These are phyloP conservation scores for Yamadazyma siamensis DNA, from an alignment of 1,139 yeast species.

Conservation along the genomic window DNA sequence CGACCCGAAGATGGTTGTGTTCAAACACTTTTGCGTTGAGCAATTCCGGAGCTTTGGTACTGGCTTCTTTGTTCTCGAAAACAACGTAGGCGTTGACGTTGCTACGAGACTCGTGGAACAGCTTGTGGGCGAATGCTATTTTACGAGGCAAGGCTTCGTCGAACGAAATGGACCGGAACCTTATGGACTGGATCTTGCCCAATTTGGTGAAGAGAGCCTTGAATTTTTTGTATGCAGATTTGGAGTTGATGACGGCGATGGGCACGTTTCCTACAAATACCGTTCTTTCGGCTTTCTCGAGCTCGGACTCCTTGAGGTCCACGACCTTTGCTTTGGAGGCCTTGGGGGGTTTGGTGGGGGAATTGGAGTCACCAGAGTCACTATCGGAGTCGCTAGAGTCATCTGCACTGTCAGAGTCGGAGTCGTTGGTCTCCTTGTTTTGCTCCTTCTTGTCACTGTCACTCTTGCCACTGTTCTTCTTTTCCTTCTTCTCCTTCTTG, in stretches of 20 bases:
- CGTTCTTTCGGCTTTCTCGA: slow-evolving; percentile 84
- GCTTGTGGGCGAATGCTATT: slow-evolving; percentile 82
- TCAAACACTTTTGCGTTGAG: slow-evolving; percentile 70
- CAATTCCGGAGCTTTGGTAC: slow-evolving; percentile 49
- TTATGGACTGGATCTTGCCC: slow-evolving; percentile 67
- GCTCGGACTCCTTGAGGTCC: slow-evolving; percentile 62
- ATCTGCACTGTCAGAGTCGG: slow-evolving; percentile 1
- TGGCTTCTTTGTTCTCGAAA: slow-evolving; percentile 50
- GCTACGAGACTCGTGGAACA: slow-evolving; percentile 73
- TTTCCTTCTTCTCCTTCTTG: not conserved
- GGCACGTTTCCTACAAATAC: slow-evolving; percentile 88
- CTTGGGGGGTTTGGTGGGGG: slow-evolving; percentile 10
- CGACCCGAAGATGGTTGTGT: slow-evolving; percentile 81
- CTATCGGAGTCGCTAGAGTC: not conserved
- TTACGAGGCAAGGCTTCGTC: slow-evolving; percentile 87
- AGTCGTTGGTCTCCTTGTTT: slow-evolving; percentile 10
- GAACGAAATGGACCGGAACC: slow-evolving; percentile 92
- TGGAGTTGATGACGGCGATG: slow-evolving; percentile 60
- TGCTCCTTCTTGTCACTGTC: slow-evolving; percentile 12
- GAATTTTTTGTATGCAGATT: slow-evolving; percentile 58
- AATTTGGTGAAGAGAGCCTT: slow-evolving; percentile 54
- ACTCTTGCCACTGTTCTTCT: slow-evolving; percentile 5
- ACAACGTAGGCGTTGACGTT: slow-evolving; percentile 89
- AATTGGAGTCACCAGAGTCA: slow-evolving; percentile 1
- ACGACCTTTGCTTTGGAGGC: slow-evolving; percentile 32